phyloP scores from a whole-genome alignment of 495 filamentous ascomycete species.

The Neurospora sublineolata region DNA sequence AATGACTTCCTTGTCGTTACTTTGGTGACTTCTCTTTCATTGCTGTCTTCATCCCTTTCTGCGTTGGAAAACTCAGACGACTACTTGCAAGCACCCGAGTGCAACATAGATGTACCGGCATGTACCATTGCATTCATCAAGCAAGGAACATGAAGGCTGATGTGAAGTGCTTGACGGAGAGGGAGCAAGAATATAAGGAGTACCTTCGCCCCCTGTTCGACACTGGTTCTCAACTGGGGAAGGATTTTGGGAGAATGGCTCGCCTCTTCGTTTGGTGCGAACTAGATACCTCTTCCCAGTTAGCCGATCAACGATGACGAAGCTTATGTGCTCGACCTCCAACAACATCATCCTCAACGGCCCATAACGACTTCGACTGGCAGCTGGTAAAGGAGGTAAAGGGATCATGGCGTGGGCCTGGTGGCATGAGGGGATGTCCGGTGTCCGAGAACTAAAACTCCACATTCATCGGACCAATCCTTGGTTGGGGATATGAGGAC shows the following conservation, averaged over 20 bases:
- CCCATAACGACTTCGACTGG: background rate
- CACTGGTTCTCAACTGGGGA: background rate
- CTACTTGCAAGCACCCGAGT: background rate
- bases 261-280: background rate
- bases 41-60: background rate
- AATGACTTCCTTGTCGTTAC: background rate
- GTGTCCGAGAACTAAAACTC: background rate
- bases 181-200: background rate
- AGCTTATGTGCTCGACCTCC: background rate
- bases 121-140: background rate
- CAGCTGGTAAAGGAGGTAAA: background rate
- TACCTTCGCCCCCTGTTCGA: background rate
- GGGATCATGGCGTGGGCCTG: background rate
- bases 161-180: background rate
- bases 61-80: background rate
- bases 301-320: background rate
- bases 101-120: background rate
- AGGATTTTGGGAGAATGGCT: background rate
- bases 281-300: background rate
- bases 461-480: background rate
- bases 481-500: background rate
- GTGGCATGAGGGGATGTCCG: background rate
- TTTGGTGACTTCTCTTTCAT: background rate
- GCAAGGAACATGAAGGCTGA: background rate
- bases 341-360: background rate